Evolutionary conservation across 305 asterid genomes (phyloP).

Genomic region (Petunia hybrid): DNA sequence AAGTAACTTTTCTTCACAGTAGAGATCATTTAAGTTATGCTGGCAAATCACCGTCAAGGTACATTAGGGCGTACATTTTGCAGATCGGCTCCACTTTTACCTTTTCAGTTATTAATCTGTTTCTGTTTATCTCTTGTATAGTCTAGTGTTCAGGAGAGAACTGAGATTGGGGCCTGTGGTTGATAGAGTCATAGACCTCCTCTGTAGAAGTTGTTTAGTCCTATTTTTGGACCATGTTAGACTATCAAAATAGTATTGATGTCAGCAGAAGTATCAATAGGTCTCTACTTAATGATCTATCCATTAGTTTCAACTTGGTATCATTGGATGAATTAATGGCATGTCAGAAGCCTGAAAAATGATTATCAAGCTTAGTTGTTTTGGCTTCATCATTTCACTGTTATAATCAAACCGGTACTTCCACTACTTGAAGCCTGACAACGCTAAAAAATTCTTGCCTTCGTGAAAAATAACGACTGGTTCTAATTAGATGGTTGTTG

Average conservation of each 20-base stretch:
- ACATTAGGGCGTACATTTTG: neutral
- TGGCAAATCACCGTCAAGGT: slow-evolving; percentile 16
- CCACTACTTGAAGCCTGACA: slow-evolving; percentile 19
- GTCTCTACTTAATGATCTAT: neutral
- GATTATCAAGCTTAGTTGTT: slow-evolving; percentile 4
- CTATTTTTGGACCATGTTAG: neutral
- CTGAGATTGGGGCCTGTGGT: neutral
- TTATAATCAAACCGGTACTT: slow-evolving; percentile 2
- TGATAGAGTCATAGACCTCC: neutral
- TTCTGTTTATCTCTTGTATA: neutral
- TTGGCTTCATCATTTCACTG: slow-evolving; percentile 23
- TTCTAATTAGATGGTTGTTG: neutral
- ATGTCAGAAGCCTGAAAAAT: slow-evolving; percentile 13
- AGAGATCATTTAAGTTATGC: neutral
- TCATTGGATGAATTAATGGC: neutral
- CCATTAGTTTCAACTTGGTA: neutral
- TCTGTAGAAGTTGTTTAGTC: neutral
- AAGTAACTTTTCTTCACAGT: neutral
- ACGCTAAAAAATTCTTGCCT: slow-evolving; percentile 1
- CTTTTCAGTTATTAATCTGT: slow-evolving; percentile 8
- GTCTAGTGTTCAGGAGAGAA: neutral
- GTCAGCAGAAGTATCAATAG: slow-evolving; percentile 11
- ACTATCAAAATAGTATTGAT: neutral
- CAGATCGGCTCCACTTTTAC: slow-evolving; percentile 4
- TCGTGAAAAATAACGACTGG: neutral